Conservation (phyloP, 2,329 filamentous ascomycete species). For the Byssothecium circinans region DNA sequence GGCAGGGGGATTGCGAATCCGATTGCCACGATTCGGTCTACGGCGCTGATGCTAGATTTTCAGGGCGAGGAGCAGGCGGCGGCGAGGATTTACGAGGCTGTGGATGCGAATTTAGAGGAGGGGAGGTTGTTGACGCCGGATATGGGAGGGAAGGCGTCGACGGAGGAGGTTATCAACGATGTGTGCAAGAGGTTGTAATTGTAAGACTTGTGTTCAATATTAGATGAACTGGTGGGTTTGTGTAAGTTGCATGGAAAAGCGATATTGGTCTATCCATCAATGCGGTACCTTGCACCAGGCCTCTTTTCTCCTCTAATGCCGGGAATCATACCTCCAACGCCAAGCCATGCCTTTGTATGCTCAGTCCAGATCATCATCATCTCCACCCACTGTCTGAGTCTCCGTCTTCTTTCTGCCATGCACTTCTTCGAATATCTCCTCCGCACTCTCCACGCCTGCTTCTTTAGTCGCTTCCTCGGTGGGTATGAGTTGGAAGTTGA, state of each 20-base stretch:
- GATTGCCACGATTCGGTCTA: constrained; percentile 88
- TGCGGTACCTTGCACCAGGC: no score
- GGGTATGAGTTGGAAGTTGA: constrained; percentile 76
- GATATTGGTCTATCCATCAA: no score
- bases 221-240: no score
- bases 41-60: constrained; percentile 96
- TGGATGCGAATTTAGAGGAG: constrained; percentile 86
- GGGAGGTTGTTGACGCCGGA: constrained; percentile 83
- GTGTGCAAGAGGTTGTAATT: constrained; percentile 77
- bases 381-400: constrained; percentile 7
- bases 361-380: constrained; percentile 29
- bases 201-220: not conserved
- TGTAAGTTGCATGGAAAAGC: not conserved
- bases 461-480: constrained; percentile 57
- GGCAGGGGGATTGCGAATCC: constrained; percentile 93
- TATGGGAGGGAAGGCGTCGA: constrained; percentile 82
- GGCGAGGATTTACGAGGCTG: constrained; percentile 84
- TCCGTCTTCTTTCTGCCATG: constrained; percentile 18
- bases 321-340: no score
- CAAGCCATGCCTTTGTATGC: not conserved
- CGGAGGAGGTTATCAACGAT: constrained; percentile 83
- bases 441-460: constrained; percentile 22
- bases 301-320: no score
- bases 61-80: constrained; percentile 84
- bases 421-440: constrained; percentile 28